Evolutionary conservation across 768 basidiomycete species (phyloP).

Genomic region (Pulveroboletus sp.): DNA sequence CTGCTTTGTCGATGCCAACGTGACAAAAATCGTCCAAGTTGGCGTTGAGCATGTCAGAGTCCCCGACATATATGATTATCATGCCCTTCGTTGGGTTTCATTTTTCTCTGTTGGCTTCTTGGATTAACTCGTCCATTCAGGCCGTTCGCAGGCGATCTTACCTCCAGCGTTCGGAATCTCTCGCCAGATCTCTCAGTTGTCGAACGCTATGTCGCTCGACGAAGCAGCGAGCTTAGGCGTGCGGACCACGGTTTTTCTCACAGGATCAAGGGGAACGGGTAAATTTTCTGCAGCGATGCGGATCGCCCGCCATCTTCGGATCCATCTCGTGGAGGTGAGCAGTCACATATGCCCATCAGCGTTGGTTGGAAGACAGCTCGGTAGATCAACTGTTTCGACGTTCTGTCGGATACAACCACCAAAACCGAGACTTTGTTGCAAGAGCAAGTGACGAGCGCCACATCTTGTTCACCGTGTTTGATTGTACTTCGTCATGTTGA

Average conservation of each 20-base stretch:
- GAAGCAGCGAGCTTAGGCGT: conserved; percentile 59
- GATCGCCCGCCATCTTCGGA: conserved; percentile 62
- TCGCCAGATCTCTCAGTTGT: conserved; percentile 52
- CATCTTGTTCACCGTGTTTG: conserved; percentile 79
- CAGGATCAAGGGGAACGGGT: conserved; percentile 77
- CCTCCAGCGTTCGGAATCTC: conserved; percentile 32
- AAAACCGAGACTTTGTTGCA: conserved; percentile 74
- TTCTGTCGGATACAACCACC: conserved; percentile 72
- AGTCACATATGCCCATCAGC: not conserved
- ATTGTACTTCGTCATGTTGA: conserved; percentile 79
- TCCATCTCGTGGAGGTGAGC: conserved; percentile 75
- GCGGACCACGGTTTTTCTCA: conserved; percentile 69
- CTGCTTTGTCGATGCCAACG: conserved; percentile 73
- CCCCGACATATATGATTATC: conserved; percentile 50
- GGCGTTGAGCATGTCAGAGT: conserved; percentile 70
- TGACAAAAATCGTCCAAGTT: conserved; percentile 76
- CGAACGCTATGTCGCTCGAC: conserved; percentile 56
- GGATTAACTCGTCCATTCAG: conserved; percentile 19
- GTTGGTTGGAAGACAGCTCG: not conserved
- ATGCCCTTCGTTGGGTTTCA: conserved; percentile 45
- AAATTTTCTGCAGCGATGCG: conserved; percentile 64
- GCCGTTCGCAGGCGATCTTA: conserved; percentile 3
- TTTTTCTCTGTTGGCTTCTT: not conserved
- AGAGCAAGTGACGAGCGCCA: conserved; percentile 74
- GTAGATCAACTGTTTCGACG: conserved; percentile 84